Base-by-base conservation (phyloP, 192 early-diverging fungal species). In the Linnemannia exigua region DNA sequence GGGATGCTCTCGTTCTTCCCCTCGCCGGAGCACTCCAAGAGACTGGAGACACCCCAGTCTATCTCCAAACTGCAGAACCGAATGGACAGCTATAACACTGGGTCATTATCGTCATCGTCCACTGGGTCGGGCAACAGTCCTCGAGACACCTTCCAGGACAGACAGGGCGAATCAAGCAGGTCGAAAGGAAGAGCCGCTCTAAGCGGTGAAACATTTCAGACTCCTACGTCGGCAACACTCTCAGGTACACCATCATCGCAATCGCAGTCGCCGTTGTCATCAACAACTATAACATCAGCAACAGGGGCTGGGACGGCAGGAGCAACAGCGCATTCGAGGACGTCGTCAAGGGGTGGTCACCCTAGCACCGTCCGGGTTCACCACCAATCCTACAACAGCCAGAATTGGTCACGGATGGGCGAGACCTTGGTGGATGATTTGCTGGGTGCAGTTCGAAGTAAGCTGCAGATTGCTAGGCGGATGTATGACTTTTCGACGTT, bases 401-500 rank as follows among this genome's bases (percentile, higher is more conserved):
- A 84, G 37, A 79, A 68, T 67, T 86, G 77, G 84, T 86, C 84
- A 4, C 28, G 68, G 14, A 79, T 86, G 79, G 74, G 84, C n/a
- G 84, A 86, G 36, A 80, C 84, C 0, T 37, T 86, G 22, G 84
- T 86, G 37, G 84, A 86, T 15, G 78, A 86, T 19, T 25, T 86
- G 12, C 47, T 86, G 48, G 79, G 84, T 1, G 84, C 84, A 1
- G 84, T 86, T 12, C 78, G 84, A 25, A 79, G 84, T 0, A 78
- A 78, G 3, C 50, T 86, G 16, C 74, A 77, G 70, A 86, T 86
- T 61, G 84, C 79, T 7, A 48, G 78, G 71, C 74, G 84, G 0
- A 48, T 86, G 38, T 86, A 86, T 8, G 76, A 73, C 50, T 72
- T 80, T 25, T 54, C 78, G n/a, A 77, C 72, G 3, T 75, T 80